Conservation (phyloP, 192 early-diverging fungal species). For the Funneliformis geosporum region DNA sequence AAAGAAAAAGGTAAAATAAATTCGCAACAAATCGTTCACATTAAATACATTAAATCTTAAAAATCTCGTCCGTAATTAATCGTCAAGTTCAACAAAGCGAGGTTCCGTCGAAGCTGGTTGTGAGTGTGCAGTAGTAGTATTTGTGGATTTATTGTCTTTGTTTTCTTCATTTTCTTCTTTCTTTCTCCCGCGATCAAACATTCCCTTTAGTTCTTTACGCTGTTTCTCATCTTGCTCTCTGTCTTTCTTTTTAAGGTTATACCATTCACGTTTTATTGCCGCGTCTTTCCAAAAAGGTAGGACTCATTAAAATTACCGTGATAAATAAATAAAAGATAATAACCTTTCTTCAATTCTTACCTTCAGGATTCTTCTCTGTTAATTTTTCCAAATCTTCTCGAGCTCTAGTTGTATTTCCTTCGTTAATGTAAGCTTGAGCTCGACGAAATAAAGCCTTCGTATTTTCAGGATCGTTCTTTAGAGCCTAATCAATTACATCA, state of each 20-base stretch:
- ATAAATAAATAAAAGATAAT: background rate
- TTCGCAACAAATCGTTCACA: too few species aligned
- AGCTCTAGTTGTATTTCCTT: constrained; percentile 44
- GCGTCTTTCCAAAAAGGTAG: constrained; percentile 30
- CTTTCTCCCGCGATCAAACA: constrained; percentile 43
- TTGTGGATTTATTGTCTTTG: background rate
- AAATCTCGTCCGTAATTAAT: too few species aligned
- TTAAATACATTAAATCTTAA: too few species aligned
- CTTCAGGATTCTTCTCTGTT: constrained; percentile 35
- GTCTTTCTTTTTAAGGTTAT: constrained; percentile 36
- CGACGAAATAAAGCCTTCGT: constrained; percentile 48
- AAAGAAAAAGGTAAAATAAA: too few species aligned
- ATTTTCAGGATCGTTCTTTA: constrained; percentile 44
- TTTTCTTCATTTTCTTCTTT: constrained; percentile 28
- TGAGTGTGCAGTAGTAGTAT: background rate
- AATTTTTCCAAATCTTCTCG: constrained; percentile 41
- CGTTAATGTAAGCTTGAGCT: constrained; percentile 44
- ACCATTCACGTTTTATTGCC: constrained; percentile 42
- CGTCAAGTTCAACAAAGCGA: too few species aligned
- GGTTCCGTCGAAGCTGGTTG: too few species aligned
- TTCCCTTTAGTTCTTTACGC: constrained; percentile 42
- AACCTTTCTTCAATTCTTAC: background rate
- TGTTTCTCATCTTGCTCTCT: constrained; percentile 46
- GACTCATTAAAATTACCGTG: background rate
- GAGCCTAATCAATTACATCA: constrained; percentile 23